Evolutionary conservation across 2,329 filamentous ascomycete genomes (phyloP).

Genomic region (Botrytis aclada): DNA sequence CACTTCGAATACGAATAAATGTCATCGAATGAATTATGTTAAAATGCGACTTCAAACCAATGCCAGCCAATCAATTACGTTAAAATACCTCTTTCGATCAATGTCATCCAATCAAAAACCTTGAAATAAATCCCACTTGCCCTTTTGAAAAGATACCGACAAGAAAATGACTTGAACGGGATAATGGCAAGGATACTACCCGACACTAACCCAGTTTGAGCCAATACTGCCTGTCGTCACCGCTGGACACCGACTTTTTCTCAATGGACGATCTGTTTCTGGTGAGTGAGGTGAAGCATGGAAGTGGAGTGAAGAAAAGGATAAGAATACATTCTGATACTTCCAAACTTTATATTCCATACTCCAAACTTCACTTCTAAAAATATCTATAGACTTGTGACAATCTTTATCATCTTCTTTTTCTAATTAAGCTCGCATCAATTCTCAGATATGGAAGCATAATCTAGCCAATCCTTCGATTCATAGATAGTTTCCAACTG

Average conservation of each 20-base stretch:
- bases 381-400: background rate
- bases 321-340: background rate
- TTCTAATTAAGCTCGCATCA: background rate
- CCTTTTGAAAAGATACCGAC: background rate
- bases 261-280: background rate
- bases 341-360: background rate
- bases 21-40: background rate
- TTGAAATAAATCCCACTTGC: constrained; percentile 5
- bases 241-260: constrained; percentile 1
- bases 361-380: background rate
- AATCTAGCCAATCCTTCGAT: background rate
- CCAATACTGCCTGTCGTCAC: background rate
- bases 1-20: background rate
- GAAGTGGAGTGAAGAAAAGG: background rate
- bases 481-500: constrained; percentile 3
- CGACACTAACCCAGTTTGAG: background rate
- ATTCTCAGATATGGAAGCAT: constrained; percentile 7
- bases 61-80: background rate
- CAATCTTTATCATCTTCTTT: background rate
- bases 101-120: background rate
- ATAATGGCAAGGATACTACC: background rate
- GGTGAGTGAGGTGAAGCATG: background rate
- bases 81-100: background rate
- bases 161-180: background rate
- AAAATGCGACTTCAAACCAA: background rate